phyloP scores from a whole-genome alignment of 371 early-diverging fungal genomes.

The Mycotypha africana region DNA sequence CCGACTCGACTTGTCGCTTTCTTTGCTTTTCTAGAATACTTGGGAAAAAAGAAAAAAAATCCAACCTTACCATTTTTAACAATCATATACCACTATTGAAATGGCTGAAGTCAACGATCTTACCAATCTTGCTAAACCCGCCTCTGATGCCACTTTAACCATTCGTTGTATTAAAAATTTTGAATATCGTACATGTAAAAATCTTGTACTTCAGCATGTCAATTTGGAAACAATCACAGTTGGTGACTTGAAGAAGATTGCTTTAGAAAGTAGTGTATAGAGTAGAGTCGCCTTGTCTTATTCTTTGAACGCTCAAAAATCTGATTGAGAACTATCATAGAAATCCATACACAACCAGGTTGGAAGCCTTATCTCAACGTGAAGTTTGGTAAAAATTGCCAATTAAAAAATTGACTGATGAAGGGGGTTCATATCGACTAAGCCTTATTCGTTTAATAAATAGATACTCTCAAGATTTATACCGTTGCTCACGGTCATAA shows the following conservation, averaged over 20 bases:
- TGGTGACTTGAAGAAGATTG: conserved; percentile 59
- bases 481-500: conserved; percentile 84
- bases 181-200: conserved; percentile 84
- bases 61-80: neutral
- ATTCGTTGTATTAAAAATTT: conserved; percentile 86
- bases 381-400: conserved; percentile 46
- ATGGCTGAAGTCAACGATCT: conserved; percentile 23
- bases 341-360: conserved; percentile 56
- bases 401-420: neutral
- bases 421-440: neutral
- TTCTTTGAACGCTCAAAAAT: too few relatives aligned
- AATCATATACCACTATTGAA: too few relatives aligned
- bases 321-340: too few relatives aligned
- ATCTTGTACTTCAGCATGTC: conserved; percentile 69
- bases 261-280: conserved; percentile 57
- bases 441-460: conserved; percentile 3
- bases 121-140: conserved; percentile 50
- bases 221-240: conserved; percentile 67
- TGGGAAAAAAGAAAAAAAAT: too few relatives aligned
- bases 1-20: too few relatives aligned
- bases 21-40: too few relatives aligned
- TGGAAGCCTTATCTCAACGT: conserved; percentile 72
- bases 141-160: conserved; percentile 66
- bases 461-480: conserved; percentile 84
- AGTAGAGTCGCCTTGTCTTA: conserved; percentile 1